These are phyloP conservation scores for Chaetoceros muelleri DNA, from an alignment of 108 stramenopile genomes.

Conservation along the genomic window DNA sequence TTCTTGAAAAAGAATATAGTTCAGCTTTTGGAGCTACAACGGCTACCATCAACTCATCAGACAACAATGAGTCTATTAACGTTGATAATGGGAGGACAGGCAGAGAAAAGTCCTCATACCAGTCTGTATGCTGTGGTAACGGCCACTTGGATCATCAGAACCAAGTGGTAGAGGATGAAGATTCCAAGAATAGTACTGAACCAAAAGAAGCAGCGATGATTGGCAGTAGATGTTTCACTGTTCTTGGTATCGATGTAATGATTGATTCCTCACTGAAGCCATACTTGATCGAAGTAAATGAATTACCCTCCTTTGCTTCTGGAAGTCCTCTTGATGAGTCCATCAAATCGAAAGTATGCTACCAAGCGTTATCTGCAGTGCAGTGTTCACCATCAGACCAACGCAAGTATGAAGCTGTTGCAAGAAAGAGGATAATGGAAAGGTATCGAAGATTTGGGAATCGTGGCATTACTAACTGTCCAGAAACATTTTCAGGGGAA, in stretches of 20 bases:
- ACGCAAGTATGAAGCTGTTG: conserved; percentile 10
- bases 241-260: conserved; percentile 84
- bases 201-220: neutral
- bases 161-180: no score
- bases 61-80: neutral
- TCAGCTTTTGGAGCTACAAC: conserved; percentile 17
- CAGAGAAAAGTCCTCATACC: no score
- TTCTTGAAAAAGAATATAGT: conserved; percentile 43
- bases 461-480: no score
- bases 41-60: neutral
- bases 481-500: no score
- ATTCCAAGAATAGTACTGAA: neutral
- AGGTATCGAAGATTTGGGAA: neutral
- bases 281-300: conserved; percentile 84
- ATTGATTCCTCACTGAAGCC: conserved; percentile 67
- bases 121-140: no score
- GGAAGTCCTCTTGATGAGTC: conserved; percentile 28
- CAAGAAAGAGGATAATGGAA: conserved; percentile 3
- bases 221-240: conserved; percentile 47
- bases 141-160: no score
- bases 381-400: conserved; percentile 20
- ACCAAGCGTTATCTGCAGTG: conserved; percentile 24
- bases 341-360: conserved; percentile 35
- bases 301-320: conserved; percentile 38
- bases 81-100: no score